Evolutionary conservation across 139 green algal species (phyloP).

Genomic region (Closterium sp.): DNA sequence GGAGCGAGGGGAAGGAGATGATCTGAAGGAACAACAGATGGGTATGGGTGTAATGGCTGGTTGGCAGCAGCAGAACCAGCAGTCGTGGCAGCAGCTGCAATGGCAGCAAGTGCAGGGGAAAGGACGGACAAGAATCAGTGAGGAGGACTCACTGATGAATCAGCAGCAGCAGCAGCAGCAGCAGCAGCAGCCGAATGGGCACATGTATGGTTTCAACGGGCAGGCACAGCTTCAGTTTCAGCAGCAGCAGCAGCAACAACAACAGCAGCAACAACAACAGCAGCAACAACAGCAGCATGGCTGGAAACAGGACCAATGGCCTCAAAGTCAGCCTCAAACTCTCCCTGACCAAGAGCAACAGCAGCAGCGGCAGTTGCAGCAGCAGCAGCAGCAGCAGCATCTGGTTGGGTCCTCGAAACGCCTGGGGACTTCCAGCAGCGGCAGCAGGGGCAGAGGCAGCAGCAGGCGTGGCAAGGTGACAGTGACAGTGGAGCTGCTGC

Average conservation of each 20-base stretch:
- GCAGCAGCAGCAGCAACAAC: not conserved
- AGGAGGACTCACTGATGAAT: not conserved
- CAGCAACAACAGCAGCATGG: not conserved
- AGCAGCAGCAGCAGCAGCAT: not conserved
- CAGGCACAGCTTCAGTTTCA: not conserved
- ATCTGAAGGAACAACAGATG: not conserved
- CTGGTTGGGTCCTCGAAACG: not conserved
- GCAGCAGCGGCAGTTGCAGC: not conserved
- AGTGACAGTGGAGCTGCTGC: not conserved
- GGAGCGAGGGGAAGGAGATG: not conserved
- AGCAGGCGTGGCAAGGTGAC: not conserved
- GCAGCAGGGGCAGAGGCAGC: not conserved
- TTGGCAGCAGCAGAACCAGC: not conserved
- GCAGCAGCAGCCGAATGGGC: too few species aligned
- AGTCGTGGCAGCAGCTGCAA: not conserved
- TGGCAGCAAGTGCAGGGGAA: not conserved
- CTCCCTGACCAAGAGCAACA: not conserved
- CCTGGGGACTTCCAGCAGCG: not conserved
- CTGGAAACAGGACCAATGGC: not conserved
- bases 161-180: not conserved
- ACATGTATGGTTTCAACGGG: not conserved
- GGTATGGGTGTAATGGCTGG: not conserved
- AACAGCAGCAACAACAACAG: not conserved
- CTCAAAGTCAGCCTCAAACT: not conserved
- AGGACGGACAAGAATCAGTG: not conserved